A percentile compares a stretch with the other conserved stretches of the same genome.
Conservation (phyloP, 768 basidiomycete genomes). For the Polyporus arcularius region DNA sequence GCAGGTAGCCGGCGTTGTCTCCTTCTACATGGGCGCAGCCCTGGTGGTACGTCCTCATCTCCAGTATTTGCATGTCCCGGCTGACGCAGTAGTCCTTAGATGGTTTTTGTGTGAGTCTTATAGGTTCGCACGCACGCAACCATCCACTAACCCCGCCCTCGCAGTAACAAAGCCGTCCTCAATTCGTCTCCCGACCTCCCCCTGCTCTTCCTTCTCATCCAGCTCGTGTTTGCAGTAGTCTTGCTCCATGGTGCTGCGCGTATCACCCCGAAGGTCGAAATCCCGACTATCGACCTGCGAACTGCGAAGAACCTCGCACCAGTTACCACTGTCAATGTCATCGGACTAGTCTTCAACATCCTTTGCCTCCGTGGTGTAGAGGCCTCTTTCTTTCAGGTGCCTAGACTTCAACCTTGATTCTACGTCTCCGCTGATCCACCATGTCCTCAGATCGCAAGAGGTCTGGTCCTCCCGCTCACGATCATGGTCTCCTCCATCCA, state of each 20-base stretch:
- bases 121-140: too few relatives aligned
- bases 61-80: neutral
- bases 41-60: conserved; percentile 55
- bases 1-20: conserved; percentile 69
- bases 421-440: neutral
- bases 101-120: conserved; percentile 48
- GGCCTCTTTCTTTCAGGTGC: conserved; percentile 78
- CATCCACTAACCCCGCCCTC: neutral
- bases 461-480: conserved; percentile 81
- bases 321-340: conserved; percentile 68
- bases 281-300: conserved; percentile 55
- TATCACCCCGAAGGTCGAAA: conserved; percentile 50
- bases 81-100: conserved; percentile 29
- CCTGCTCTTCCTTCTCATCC: conserved; percentile 64
- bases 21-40: conserved; percentile 78
- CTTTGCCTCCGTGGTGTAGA: conserved; percentile 78
- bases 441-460: conserved; percentile 73
- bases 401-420: neutral
- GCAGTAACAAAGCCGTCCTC: conserved; percentile 75
- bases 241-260: conserved; percentile 58
- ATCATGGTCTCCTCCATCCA: conserved; percentile 69
- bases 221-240: conserved; percentile 68
- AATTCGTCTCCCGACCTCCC: conserved; percentile 67
- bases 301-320: conserved; percentile 61
- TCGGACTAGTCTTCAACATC: conserved; percentile 78